A percentile compares a stretch with the other conserved stretches of the same genome.
Evolutionary conservation across 225 moss, liverwort and hornwort species (phyloP).

Genomic region (Sphagnum contortum): DNA sequence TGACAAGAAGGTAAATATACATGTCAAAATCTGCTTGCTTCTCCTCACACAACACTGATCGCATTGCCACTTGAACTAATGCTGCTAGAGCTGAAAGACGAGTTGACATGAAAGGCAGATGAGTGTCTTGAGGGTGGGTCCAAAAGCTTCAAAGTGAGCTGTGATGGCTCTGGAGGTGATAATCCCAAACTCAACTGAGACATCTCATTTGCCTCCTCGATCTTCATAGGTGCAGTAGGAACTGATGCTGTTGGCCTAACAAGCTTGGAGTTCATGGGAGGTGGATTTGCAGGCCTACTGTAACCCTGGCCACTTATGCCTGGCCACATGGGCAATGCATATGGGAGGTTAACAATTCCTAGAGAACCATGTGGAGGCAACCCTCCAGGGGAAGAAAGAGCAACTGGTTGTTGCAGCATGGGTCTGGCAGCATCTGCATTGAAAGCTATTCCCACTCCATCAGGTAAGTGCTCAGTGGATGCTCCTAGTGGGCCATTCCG

Average conservation of each 20-base stretch:
- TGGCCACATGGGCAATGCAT: constrained; percentile 67
- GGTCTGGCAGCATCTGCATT: constrained; percentile 42
- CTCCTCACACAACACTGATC: constrained; percentile 83
- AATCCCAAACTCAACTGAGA: constrained; percentile 83
- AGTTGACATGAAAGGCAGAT: constrained; percentile 82
- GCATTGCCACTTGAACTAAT: constrained; percentile 76
- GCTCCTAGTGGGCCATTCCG: constrained; percentile 34
- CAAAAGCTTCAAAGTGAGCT: constrained; percentile 72
- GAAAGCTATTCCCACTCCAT: constrained; percentile 45
- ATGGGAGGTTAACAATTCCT: constrained; percentile 37
- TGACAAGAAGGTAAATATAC: no score
- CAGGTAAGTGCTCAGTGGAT: constrained; percentile 55
- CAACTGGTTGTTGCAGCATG: constrained; percentile 58
- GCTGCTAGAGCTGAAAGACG: constrained; percentile 65
- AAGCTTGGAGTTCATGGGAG: constrained; percentile 59
- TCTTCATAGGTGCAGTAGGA: constrained; percentile 57
- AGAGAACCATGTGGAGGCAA: constrained; percentile 31
- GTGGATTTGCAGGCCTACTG: constrained; percentile 41
- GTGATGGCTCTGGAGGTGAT: constrained; percentile 79
- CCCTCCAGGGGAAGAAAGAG: constrained; percentile 33
- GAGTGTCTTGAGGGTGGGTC: constrained; percentile 77
- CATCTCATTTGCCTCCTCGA: constrained; percentile 83
- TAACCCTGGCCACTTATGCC: constrained; percentile 52
- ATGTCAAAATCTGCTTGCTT: constrained; percentile 13
- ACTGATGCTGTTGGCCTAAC: constrained; percentile 78